These are phyloP conservation scores for Zalerion maritima DNA, from an alignment of 495 filamentous ascomycete genomes.

Conservation along the genomic window DNA sequence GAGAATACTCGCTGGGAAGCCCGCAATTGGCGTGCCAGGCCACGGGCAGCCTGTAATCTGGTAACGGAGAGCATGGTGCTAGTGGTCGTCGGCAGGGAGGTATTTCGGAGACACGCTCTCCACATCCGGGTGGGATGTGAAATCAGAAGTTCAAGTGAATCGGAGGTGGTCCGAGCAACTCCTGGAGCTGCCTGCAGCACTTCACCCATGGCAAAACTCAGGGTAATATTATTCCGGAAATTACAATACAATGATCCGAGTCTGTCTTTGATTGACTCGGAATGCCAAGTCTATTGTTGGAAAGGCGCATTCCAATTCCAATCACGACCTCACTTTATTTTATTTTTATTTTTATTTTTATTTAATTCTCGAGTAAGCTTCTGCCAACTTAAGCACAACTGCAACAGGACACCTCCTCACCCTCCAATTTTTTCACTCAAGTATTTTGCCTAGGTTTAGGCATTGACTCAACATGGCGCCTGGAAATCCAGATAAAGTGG, in stretches of 20 bases:
- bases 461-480: conserved; percentile 25
- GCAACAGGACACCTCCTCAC: conserved; percentile 5
- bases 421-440: too few relatives aligned
- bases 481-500: conserved; percentile 42
- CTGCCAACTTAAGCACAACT: background rate
- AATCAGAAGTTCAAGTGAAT: conserved; percentile 3
- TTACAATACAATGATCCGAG: conserved; percentile 3
- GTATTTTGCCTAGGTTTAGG: too few relatives aligned
- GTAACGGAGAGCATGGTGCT: conserved; percentile 43
- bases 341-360: too few relatives aligned
- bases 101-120: too few relatives aligned
- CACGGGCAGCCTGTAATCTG: conserved; percentile 29
- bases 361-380: background rate
- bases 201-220: background rate
- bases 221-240: conserved; percentile 1
- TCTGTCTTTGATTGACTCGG: conserved; percentile 1
- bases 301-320: background rate
- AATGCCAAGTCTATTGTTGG: background rate
- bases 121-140: conserved; percentile 12
- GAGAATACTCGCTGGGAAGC: conserved; percentile 22
- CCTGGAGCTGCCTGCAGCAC: background rate
- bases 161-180: background rate
- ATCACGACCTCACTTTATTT: background rate
- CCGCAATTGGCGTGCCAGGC: conserved; percentile 14
- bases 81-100: conserved; percentile 17